These are phyloP conservation scores for Tetraselmis chui DNA, from an alignment of 139 green algal genomes.

Conservation along the genomic window DNA sequence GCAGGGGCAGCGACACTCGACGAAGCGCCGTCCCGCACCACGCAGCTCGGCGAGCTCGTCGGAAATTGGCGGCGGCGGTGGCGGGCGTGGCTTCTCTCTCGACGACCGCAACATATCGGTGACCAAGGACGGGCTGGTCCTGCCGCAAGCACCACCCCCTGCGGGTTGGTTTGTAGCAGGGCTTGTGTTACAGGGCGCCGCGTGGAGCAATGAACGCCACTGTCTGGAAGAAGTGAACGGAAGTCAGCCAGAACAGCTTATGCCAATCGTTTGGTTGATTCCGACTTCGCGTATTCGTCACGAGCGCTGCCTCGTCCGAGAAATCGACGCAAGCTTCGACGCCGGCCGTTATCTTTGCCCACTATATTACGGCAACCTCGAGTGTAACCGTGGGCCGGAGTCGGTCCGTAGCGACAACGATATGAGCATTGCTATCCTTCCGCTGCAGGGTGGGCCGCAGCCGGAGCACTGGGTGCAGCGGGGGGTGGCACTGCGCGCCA, in stretches of 20 bases:
- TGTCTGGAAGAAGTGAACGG: background rate
- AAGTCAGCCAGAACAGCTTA: background rate
- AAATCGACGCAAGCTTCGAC: background rate
- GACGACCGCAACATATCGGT: background rate
- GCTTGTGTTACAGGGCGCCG: background rate
- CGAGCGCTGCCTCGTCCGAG: background rate
- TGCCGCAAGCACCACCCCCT: background rate
- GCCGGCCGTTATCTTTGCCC: background rate
- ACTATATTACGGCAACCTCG: background rate
- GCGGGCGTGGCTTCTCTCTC: background rate
- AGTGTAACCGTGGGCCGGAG: background rate
- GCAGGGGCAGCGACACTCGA: too few relatives aligned
- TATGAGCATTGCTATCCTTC: background rate
- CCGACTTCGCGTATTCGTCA: background rate
- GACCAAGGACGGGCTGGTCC: background rate
- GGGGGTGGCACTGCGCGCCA: background rate
- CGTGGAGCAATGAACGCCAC: background rate
- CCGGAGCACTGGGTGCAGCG: background rate
- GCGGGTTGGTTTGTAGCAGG: background rate
- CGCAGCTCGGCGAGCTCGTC: too few relatives aligned
- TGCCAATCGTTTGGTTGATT: background rate
- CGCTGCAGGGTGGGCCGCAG: background rate
- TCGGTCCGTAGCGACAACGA: background rate
- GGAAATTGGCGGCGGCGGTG: too few relatives aligned
- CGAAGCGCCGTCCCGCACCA: too few relatives aligned